Evolutionary conservation across 768 basidiomycete species (phyloP), one percentile per base, ranked within the genome.

Genomic region (Termitomyces heimii): DNA sequence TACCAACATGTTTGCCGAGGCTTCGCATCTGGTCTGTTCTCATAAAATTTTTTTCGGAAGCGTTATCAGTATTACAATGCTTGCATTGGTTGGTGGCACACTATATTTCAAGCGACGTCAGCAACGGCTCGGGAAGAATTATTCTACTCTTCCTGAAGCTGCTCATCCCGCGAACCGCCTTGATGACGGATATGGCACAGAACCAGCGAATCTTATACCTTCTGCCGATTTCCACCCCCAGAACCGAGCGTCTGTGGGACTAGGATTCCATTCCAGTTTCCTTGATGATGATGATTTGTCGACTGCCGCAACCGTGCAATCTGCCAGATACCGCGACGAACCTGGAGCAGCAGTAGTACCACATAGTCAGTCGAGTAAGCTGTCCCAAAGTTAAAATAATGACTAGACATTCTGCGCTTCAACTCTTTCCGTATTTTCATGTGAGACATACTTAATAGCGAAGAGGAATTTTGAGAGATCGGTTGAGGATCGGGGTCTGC

Each of bases 1-100:
- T 64, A 79, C 86, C 67, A 86, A 85, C 56, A 91, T 89, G 84
- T 88, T 92, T 72, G 75, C 86, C 0, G 84, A 83, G 62, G 80
- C 94, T 75, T 79, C 81, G 1, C 80, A 78, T 56, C 79, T 92
- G 18, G 75, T 89, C 51, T 80, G 80, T 12, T 84, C 78, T 62
- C 86, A 89, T 60, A 88, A 83, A 56, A 94, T 93, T 91, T 82
- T 96, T 70, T 92, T 93, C 58, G 86, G 84, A 56, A 90, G 92
- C 1, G 72, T 89, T 16, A 82, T 82, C 18, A 77, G 82, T 12
- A 85, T 96, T n/a, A 67, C 83, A 4, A 62, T 96, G 47, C 88
- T 94, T 65, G 87, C 83, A 39, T 70, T 86, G 28, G 81, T 77
- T 16, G 77, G 78, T 1, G 88, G 79, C 0, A 65, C 86, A 26